Conservation (phyloP, 805 yeast species). For the Ogataea naganishii region DNA sequence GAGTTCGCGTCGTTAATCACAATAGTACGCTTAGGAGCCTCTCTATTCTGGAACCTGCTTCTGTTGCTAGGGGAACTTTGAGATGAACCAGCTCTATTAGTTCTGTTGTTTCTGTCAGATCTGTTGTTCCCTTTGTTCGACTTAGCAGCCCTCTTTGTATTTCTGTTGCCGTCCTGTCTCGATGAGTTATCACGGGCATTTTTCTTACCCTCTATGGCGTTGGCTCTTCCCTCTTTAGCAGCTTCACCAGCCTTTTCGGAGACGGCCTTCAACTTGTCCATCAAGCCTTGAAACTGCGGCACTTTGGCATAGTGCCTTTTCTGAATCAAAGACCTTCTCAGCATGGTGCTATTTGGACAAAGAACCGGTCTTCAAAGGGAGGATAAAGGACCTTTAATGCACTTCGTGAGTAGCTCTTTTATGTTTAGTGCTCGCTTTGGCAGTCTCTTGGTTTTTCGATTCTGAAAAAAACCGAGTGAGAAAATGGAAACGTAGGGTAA, state of each 20-base stretch:
- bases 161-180: constrained; percentile 1
- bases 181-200: not conserved
- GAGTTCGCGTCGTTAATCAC: not conserved
- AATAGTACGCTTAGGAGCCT: not conserved
- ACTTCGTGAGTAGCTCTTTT: constrained; percentile 6
- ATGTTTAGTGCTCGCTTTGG: constrained; percentile 2
- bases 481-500: too few relatives aligned
- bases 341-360: constrained; percentile 6
- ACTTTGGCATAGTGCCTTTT: constrained; percentile 13
- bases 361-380: too few relatives aligned
- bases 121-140: not conserved
- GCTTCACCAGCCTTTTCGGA: constrained; percentile 4
- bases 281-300: constrained; percentile 14
- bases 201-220: not conserved
- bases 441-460: not conserved
- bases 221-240: not conserved
- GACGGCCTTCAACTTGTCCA: constrained; percentile 7
- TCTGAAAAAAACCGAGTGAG: too few relatives aligned
- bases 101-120: not conserved
- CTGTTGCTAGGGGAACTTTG: not conserved
- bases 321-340: constrained; percentile 3
- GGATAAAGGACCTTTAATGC: too few relatives aligned
- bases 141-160: not conserved
- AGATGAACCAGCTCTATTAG: not conserved
- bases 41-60: too few relatives aligned